phyloP scores from a whole-genome alignment of 176 grass and related monocot genomes.

The bread wheat (Triticum aestivum) region DNA sequence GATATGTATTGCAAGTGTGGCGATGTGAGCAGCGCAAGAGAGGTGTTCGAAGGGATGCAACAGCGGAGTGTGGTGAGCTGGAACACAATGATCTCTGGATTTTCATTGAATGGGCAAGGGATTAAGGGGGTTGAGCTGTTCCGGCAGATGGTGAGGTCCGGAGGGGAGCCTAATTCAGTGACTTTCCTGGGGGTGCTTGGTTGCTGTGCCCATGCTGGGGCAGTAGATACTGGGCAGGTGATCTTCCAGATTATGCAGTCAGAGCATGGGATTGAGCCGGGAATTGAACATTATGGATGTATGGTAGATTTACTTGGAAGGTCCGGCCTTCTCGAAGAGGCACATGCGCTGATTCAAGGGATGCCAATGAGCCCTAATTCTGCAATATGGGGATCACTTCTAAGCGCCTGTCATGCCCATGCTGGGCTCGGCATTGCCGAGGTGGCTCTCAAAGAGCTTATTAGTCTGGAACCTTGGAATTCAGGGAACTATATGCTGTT shows the following conservation, averaged over 20 bases:
- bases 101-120: constrained; percentile 49
- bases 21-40: constrained; percentile 32
- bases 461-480: constrained; percentile 58
- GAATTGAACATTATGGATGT: constrained; percentile 58
- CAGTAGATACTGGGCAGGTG: constrained; percentile 39
- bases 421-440: constrained; percentile 41
- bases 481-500: constrained; percentile 64
- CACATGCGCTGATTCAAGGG: constrained; percentile 32
- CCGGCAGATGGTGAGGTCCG: constrained; percentile 23
- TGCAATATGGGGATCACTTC: constrained; percentile 55
- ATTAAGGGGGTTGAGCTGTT: constrained; percentile 48
- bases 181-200: constrained; percentile 59
- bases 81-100: constrained; percentile 52
- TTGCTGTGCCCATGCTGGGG: constrained; percentile 55
- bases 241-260: constrained; percentile 48
- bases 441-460: constrained; percentile 64
- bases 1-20: constrained; percentile 78
- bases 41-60: constrained; percentile 32
- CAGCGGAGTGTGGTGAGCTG: constrained; percentile 50
- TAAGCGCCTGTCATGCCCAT: constrained; percentile 44
- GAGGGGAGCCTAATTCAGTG: constrained; percentile 41
- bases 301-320: constrained; percentile 68
- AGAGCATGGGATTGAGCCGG: constrained; percentile 26
- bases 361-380: constrained; percentile 61
- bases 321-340: constrained; percentile 47